phyloP scores from a whole-genome alignment of 2,329 filamentous ascomycete genomes.

The Sporothrix humicola region DNA sequence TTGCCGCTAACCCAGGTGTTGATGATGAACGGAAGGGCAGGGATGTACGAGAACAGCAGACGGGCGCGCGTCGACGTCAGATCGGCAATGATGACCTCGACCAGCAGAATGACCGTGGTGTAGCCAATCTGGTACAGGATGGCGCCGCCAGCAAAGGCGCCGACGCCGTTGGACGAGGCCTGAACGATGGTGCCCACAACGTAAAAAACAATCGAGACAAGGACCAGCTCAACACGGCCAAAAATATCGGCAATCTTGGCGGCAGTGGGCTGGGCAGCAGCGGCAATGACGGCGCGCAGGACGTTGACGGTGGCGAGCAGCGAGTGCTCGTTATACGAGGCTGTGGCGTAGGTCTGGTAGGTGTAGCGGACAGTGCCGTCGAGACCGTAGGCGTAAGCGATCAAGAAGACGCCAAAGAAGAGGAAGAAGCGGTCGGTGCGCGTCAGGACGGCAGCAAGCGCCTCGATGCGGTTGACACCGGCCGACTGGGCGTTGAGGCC shows the following conservation, averaged over 20 bases:
- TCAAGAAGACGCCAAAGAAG: conserved; percentile 65
- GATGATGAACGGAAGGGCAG: conserved; percentile 62
- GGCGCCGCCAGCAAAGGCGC: conserved; percentile 60
- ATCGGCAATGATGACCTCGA: conserved; percentile 69
- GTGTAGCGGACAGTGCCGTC: conserved; percentile 62
- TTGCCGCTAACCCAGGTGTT: conserved; percentile 70
- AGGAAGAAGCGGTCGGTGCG: conserved; percentile 54
- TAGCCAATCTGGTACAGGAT: conserved; percentile 69
- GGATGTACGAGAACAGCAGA: conserved; percentile 69
- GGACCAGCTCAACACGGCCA: conserved; percentile 64
- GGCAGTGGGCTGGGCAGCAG: conserved; percentile 52
- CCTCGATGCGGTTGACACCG: conserved; percentile 66
- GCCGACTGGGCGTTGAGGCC: conserved; percentile 46
- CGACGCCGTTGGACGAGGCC: conserved; percentile 55
- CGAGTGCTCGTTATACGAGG: conserved; percentile 57
- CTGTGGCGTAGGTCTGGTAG: conserved; percentile 62
- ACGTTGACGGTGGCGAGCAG: conserved; percentile 61
- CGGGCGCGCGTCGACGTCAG: conserved; percentile 67
- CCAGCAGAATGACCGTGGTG: conserved; percentile 64
- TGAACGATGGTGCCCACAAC: conserved; percentile 56
- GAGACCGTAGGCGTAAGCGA: conserved; percentile 68
- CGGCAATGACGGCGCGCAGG: conserved; percentile 44
- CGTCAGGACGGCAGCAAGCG: conserved; percentile 59
- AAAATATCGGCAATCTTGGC: conserved; percentile 69
- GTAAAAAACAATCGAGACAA: conserved; percentile 58